Evolutionary conservation across 1,284 basidiomycete species (phyloP), one percentile per base, ranked within the genome.

Genomic region (Leccinum fallax): DNA sequence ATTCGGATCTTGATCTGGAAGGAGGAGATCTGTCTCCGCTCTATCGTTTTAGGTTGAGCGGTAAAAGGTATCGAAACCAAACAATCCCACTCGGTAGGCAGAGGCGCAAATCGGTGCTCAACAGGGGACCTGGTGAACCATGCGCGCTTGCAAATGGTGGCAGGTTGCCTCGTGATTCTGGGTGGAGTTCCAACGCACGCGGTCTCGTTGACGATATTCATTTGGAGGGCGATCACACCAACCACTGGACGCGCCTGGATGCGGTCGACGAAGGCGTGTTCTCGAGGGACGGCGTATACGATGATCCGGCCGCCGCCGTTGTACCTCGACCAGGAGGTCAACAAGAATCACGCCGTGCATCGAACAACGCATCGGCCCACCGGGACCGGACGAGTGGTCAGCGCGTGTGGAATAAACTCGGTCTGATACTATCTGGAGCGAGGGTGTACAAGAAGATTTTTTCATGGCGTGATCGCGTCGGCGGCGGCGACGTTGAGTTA

Each of bases 281-380:
- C 40, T 9, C n/a, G 9, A 43, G 2, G n/a, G 43, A 28, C 54
- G 43, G 55, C 1, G 6, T 11, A 9, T 46, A 6, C 9, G 40
- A 65, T 64, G 69, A 69, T 73, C 71, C 68, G 66, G 40, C 69
- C 69, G 43, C 19, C 19, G 43, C 19, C 11, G 61, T 15, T 16
- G 34, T 58, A 49, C 26, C 24, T 63, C 64, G 59, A 11, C 58
- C 19, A 24, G 54, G 3, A 16, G 8, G 19, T 28, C 19, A 21
- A 46, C 56, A 43, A 13, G 16, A 11, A n/a, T 51, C 3, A 8
- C 9, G 4, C 55, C 19, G 24, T 6, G 26, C 19, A 43, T 28
- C 62, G 28, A 40, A 56, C 30, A 19, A 46, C 10, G 8, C n/a
- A 11, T 56, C 55, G 16, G 52, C 24, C 38, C 48, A 43, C 49